Evolutionary conservation across 345 rosid species (phyloP).

Genomic region (Euphorbia lathyris): DNA sequence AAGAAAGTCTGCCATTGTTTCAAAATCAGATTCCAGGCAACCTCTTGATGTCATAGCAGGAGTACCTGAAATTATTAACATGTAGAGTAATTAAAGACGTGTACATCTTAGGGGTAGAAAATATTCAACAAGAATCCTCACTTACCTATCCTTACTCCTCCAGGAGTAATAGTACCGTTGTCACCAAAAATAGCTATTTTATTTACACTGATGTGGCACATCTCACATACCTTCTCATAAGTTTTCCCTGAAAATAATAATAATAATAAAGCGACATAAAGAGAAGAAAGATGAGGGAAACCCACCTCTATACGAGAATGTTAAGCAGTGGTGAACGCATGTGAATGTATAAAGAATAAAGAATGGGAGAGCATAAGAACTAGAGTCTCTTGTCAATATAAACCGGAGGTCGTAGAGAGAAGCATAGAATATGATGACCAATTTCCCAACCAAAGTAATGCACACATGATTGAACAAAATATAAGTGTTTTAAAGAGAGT

Average conservation of each 20-base stretch:
- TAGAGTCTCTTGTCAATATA: not conserved
- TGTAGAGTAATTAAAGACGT: not conserved
- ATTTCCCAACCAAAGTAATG: not conserved
- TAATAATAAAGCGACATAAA: not conserved
- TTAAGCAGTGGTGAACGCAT: not conserved
- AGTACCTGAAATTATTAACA: slow-evolving; percentile 16
- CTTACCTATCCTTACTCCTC: slow-evolving; percentile 30
- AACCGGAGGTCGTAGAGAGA: not conserved
- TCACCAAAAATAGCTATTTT: slow-evolving; percentile 28
- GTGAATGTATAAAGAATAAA: not conserved
- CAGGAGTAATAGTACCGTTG: slow-evolving; percentile 23
- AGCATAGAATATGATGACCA: not conserved
- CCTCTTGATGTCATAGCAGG: slow-evolving; percentile 35
- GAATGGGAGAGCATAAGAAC: not conserved
- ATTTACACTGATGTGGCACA: slow-evolving; percentile 28
- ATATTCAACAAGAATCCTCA: not conserved
- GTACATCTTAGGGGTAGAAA: not conserved
- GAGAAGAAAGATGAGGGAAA: not conserved
- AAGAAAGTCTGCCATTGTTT: slow-evolving; percentile 26
- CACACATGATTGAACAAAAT: not conserved
- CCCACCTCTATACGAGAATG: not conserved
- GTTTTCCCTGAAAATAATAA: slow-evolving; percentile 13
- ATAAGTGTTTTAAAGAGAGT: not conserved
- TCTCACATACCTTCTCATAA: slow-evolving; percentile 28
- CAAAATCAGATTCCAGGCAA: slow-evolving; percentile 29